Evolutionary conservation across 768 basidiomycete species (phyloP).

Genomic region (Russula dissimulans): DNA sequence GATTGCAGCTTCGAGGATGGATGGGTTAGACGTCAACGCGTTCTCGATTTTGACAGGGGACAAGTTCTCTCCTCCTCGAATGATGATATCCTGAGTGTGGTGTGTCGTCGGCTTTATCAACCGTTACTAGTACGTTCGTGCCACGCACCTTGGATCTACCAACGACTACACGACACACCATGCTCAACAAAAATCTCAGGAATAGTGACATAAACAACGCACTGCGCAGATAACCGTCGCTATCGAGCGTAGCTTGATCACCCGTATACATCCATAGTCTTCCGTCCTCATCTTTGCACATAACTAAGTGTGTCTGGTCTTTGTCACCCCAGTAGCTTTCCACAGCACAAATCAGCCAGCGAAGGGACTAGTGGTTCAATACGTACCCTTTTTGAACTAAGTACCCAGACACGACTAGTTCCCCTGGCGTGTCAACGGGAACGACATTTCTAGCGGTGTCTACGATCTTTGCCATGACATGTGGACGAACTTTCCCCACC

Average conservation of each 20-base stretch:
- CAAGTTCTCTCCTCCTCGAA: slow-evolving; percentile 82
- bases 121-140: not conserved
- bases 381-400: slow-evolving; percentile 68
- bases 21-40: slow-evolving; percentile 43
- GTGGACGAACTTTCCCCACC: slow-evolving; percentile 67
- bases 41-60: slow-evolving; percentile 85
- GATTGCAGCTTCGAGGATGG: slow-evolving; percentile 62
- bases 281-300: slow-evolving; percentile 44
- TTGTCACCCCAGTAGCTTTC: slow-evolving; percentile 72
- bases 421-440: slow-evolving; percentile 66
- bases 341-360: not conserved
- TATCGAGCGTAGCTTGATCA: slow-evolving; percentile 73
- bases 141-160: slow-evolving; percentile 64
- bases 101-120: not conserved
- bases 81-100: slow-evolving; percentile 61
- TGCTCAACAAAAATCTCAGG: not conserved
- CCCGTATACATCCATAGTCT: slow-evolving; percentile 78
- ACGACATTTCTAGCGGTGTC: slow-evolving; percentile 50
- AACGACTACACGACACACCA: slow-evolving; percentile 43
- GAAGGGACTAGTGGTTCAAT: not conserved
- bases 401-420: slow-evolving; percentile 68
- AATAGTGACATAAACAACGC: slow-evolving; percentile 21
- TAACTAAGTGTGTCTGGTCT: slow-evolving; percentile 52
- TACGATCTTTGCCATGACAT: slow-evolving; percentile 68
- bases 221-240: slow-evolving; percentile 72